Evolutionary conservation across 2,329 filamentous ascomycete genomes (phyloP).

Genomic region (Beauveria bassiana): DNA sequence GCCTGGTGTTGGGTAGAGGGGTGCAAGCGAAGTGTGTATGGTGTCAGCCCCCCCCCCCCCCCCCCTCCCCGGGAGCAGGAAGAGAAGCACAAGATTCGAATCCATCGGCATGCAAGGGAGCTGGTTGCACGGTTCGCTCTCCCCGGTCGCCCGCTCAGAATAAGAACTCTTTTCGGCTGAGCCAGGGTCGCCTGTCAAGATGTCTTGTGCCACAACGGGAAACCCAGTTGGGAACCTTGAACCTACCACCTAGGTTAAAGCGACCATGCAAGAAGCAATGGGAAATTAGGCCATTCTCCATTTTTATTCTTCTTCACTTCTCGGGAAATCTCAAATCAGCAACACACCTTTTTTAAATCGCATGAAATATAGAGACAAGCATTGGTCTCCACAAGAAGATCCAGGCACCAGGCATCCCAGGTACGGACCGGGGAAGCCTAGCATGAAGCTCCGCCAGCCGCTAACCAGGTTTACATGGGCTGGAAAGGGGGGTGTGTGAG

Average conservation of each 20-base stretch:
- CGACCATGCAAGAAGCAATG: not conserved
- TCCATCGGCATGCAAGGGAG: not conserved
- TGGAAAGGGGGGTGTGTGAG: not conserved
- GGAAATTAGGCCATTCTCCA: constrained; percentile 3
- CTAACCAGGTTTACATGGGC: too few relatives aligned
- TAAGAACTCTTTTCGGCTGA: not conserved
- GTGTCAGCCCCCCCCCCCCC: not conserved
- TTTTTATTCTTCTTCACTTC: not conserved
- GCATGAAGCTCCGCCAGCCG: not conserved
- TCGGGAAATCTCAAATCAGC: constrained; percentile 6
- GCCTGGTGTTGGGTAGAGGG: not conserved
- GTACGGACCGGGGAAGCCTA: constrained; percentile 10
- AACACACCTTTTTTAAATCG: not conserved
- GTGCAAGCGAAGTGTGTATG: not conserved
- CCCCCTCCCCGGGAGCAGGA: not conserved
- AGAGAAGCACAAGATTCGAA: not conserved
- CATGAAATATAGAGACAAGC: not conserved
- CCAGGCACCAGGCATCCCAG: constrained; percentile 8
- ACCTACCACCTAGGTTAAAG: not conserved
- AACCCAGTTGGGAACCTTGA: too few relatives aligned
- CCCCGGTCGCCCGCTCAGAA: too few relatives aligned
- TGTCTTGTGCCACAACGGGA: too few relatives aligned
- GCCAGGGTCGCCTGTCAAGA: not conserved
- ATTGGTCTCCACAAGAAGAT: not conserved
- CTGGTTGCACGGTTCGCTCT: not conserved